phyloP scores from a whole-genome alignment of 352 stramenopile genomes.

The Globisporangium mamillatum region DNA sequence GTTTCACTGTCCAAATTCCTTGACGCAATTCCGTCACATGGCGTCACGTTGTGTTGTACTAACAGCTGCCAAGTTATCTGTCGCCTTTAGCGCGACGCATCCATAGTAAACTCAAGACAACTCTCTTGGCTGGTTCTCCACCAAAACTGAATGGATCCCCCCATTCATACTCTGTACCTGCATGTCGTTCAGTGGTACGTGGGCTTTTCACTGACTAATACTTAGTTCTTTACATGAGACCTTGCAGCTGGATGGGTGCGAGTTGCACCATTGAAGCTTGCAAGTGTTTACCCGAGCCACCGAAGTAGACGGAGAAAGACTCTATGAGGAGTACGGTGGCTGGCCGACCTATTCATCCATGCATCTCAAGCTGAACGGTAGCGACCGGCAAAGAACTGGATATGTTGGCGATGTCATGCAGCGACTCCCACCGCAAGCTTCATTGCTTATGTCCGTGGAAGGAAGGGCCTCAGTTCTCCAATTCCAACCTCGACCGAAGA shows the following conservation, averaged over 20 bases:
- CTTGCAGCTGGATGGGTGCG: constrained; percentile 13
- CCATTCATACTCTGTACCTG: too few relatives aligned
- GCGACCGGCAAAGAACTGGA: neutral
- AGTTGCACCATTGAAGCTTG: neutral
- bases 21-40: neutral
- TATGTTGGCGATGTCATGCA: neutral
- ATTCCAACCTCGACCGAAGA: neutral
- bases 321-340: neutral
- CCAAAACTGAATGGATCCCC: constrained; percentile 1
- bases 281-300: neutral
- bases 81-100: neutral
- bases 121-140: neutral
- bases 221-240: constrained; percentile 7
- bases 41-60: neutral
- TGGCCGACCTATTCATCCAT: neutral
- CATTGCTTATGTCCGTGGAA: neutral
- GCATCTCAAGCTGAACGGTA: neutral
- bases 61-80: neutral
- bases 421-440: neutral
- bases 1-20: neutral
- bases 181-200: too few relatives aligned
- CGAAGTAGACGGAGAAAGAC: neutral
- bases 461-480: neutral
- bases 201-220: constrained; percentile 1
- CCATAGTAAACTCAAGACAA: neutral